Percentiles rank a stretch among this genome's conserved stretches.
These are phyloP conservation scores for Malassezia cuniculi DNA, from an alignment of 1,284 basidiomycete species.

Conservation along the genomic window DNA sequence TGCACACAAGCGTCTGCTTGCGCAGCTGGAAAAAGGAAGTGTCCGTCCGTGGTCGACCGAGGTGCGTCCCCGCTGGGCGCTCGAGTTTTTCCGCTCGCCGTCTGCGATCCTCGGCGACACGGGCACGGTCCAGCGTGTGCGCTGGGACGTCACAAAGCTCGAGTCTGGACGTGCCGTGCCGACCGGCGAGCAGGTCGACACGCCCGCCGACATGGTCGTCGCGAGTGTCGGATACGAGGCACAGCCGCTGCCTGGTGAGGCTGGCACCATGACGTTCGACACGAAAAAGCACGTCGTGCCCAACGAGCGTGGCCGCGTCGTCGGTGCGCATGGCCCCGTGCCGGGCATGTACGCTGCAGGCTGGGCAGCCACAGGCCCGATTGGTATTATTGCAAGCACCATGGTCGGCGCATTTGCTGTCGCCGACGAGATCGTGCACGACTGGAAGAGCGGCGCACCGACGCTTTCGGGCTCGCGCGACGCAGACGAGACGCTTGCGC, in stretches of 20 bases:
- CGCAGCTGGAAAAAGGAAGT: slow-evolving; percentile 60
- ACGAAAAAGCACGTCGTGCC: slow-evolving; percentile 11
- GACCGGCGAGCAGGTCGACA: slow-evolving; percentile 53
- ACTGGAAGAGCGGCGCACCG: slow-evolving; percentile 36
- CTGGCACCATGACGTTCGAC: slow-evolving; percentile 14
- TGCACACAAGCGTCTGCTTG: slow-evolving; percentile 49
- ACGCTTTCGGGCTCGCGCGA: slow-evolving; percentile 4
- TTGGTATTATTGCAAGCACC: slow-evolving; percentile 80
- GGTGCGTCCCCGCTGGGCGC: slow-evolving; percentile 23
- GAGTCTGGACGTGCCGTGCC: slow-evolving; percentile 5
- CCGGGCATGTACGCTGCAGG: slow-evolving; percentile 76
- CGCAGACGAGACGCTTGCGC: slow-evolving; percentile 11
- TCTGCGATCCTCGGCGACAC: slow-evolving; percentile 17
- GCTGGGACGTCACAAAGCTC: slow-evolving; percentile 31
- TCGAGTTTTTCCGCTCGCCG: slow-evolving; percentile 33
- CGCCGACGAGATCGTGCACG: slow-evolving; percentile 58
- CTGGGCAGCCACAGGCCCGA: slow-evolving; percentile 83
- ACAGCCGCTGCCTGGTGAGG: slow-evolving; percentile 50
- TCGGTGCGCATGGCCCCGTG: slow-evolving; percentile 15
- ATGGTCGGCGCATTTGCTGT: slow-evolving; percentile 83
- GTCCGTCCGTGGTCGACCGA: slow-evolving; percentile 45
- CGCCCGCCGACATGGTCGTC: slow-evolving; percentile 64
- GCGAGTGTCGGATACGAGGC: slow-evolving; percentile 77
- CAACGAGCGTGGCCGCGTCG: slow-evolving; percentile 17
- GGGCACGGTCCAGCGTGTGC: slow-evolving; percentile 7